Evolutionary conservation across 75 land plant species (phyloP), one percentile per base, ranked within the genome.

Genomic region (Pinus albicaulis): DNA sequence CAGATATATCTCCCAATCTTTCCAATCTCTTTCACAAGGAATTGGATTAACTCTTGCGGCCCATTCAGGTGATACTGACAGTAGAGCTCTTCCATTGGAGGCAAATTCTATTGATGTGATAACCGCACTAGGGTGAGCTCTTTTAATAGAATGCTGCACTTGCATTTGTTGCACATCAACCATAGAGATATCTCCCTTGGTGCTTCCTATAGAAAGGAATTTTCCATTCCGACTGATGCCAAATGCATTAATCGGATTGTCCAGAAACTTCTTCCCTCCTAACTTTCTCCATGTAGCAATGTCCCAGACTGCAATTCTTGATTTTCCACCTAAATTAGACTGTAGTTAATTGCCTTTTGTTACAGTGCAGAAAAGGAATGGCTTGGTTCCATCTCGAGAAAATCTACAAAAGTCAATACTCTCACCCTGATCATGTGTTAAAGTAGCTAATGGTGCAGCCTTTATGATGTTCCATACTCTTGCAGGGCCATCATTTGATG

Each of bases 321-420:
- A 71, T 75, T 84, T 92, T 56, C 83, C 80, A 64, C 88, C 99
- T 94, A 88, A 58, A 66, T 17, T 38, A 11, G 22, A 66, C 34
- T 36, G 36, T 66, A 66, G 20, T 38, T 66, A 66, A 20, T 65
- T 19, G 23, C 31, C 31, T 28, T 28, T 28, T 28, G 31, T 28
- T 28, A 28, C 99, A 94, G 78, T 59, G 63, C 52, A 36, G 4
- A 59, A 57, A 12, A 56, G 73, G 79, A 95, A 95, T 74, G 98
- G 96, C 80, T 88, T 89, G 19, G 88, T 87, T 71, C 94, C 96
- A 86, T 95, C 98, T 72, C 81, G 80, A 48, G 96, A 93, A 74
- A 95, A 95, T 63, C 94, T 88, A 76, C 98, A 95, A n/a, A 81
- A 85, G 41, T 90, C 92, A 84, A 93, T 82, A 74, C 83, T 88